These are phyloP conservation scores for Blastobotrys aristatus DNA, from an alignment of 1,139 yeast species.

Conservation along the genomic window DNA sequence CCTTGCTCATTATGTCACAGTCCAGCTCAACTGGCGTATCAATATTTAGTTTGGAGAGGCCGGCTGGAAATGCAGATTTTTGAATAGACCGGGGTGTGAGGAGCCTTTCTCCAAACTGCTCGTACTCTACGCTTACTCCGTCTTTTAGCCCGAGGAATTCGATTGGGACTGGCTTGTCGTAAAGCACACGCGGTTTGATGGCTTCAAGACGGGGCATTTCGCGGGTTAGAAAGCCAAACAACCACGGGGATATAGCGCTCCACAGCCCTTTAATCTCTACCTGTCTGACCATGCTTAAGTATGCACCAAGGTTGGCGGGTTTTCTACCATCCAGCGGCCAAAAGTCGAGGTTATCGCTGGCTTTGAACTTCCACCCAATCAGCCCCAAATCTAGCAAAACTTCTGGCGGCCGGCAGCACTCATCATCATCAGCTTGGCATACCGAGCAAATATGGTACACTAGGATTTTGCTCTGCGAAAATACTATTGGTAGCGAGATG, in stretches of 20 bases:
- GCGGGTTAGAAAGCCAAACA: not conserved
- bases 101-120: not conserved
- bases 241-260: not conserved
- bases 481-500: not conserved
- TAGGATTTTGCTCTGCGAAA: not conserved
- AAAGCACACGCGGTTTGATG: not conserved
- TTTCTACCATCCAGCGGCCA: not conserved
- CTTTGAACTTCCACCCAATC: not conserved
- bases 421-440: not conserved
- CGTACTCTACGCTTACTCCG: not conserved
- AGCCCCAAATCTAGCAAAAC: not conserved
- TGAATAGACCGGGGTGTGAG: not conserved
- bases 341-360: not conserved
- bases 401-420: not conserved
- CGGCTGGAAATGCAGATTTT: not conserved
- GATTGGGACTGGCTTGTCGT: not conserved
- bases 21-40: not conserved
- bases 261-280: not conserved
- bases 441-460: not conserved
- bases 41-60: not conserved
- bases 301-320: not conserved
- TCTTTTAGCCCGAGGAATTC: not conserved
- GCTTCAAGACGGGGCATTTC: not conserved
- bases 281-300: not conserved
- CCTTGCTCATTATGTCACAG: not conserved